A percentile compares a stretch with the other conserved stretches of the same genome.
Evolutionary conservation across 306 rosid genomes (phyloP).

Genomic region (Cucumis sativus): DNA sequence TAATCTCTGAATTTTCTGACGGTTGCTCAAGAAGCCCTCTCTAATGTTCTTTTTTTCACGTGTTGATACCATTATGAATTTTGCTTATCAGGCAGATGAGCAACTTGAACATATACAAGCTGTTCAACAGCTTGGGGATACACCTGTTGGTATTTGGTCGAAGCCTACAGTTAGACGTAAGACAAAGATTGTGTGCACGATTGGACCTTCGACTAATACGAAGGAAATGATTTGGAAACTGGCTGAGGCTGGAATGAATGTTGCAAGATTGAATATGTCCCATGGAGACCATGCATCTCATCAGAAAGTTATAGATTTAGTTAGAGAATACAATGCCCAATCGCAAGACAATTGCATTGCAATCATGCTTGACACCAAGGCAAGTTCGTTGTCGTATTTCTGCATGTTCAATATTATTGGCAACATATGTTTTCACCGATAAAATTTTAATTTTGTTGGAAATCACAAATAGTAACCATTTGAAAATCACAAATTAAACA

Average conservation of each 20-base stretch:
- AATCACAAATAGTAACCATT: not conserved
- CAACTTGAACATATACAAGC: conserved; percentile 42
- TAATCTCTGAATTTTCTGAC: not conserved
- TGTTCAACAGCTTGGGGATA: conserved; percentile 38
- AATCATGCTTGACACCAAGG: conserved; percentile 97
- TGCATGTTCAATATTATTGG: not conserved
- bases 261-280: conserved; percentile 93
- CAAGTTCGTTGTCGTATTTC: conserved; percentile 5
- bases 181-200: conserved; percentile 95
- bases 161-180: conserved; percentile 73
- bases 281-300: conserved; percentile 98
- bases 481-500: not conserved
- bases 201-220: conserved; percentile 93
- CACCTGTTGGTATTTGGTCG: conserved; percentile 66
- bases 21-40: not conserved
- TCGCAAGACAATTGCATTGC: conserved; percentile 65
- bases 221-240: conserved; percentile 95
- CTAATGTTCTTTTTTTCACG: not conserved
- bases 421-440: not conserved
- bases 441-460: not conserved
- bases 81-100: conserved; percentile 35
- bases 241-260: conserved; percentile 98
- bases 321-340: conserved; percentile 79
- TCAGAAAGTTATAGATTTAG: conserved; percentile 89
- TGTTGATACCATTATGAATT: not conserved